Evolutionary conservation across 2,329 filamentous ascomycete species (phyloP).

Genomic region (Ophiocordyceps camponoti-leonardi): DNA sequence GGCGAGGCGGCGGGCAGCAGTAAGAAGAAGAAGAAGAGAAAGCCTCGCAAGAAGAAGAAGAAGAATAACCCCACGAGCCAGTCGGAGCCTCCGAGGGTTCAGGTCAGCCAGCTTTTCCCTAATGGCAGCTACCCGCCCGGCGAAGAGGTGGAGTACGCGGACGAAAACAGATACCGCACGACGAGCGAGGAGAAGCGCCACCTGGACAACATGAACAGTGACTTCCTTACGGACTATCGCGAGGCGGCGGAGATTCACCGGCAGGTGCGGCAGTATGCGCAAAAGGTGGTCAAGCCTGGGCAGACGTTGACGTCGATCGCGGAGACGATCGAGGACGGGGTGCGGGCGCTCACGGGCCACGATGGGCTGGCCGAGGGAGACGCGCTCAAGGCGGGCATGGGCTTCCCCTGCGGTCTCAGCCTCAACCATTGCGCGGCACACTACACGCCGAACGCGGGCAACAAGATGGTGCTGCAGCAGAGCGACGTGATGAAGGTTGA

Average conservation of each 20-base stretch:
- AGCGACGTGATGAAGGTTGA: constrained; percentile 72
- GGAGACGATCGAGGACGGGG: constrained; percentile 72
- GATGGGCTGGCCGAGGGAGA: constrained; percentile 63
- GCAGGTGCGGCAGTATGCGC: constrained; percentile 70
- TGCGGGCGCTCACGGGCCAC: constrained; percentile 61
- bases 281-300: constrained; percentile 66
- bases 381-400: constrained; percentile 62
- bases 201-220: constrained; percentile 63
- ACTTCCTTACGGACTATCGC: constrained; percentile 67
- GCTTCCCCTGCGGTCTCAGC: constrained; percentile 71
- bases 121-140: constrained; percentile 57
- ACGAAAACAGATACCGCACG: constrained; percentile 62
- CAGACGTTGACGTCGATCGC: constrained; percentile 68
- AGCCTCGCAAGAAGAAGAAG: constrained; percentile 74
- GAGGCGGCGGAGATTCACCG: constrained; percentile 79
- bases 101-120: constrained; percentile 55
- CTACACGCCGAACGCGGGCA: constrained; percentile 75
- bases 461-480: constrained; percentile 55
- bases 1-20: constrained; percentile 14
- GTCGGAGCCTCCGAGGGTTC: constrained; percentile 55
- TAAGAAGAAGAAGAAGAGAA: constrained; percentile 50
- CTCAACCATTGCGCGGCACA: constrained; percentile 77
- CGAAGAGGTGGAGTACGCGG: constrained; percentile 59
- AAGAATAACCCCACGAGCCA: constrained; percentile 48
- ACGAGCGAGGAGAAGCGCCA: constrained; percentile 73